Conservation (phyloP, 2,329 filamentous ascomycete species). For the Malbranchea zuffiana region DNA sequence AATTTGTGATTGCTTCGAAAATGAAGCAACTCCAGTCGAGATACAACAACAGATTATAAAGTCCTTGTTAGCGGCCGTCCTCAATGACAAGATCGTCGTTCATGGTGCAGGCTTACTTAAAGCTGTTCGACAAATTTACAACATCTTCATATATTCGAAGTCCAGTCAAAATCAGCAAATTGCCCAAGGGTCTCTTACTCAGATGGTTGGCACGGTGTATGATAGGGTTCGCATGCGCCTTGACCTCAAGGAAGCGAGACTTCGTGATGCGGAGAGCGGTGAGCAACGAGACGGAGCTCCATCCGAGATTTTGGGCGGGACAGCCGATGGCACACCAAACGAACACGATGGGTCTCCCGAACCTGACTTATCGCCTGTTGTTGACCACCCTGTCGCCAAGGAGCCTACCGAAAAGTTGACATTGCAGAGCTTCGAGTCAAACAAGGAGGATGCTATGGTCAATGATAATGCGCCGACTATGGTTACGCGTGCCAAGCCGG, state of each 20-base stretch:
- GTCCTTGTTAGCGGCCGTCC: conserved; percentile 82
- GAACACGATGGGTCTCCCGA: conserved; percentile 39
- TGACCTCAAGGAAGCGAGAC: conserved; percentile 71
- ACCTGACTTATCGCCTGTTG: conserved; percentile 24
- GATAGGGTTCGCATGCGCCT: conserved; percentile 81
- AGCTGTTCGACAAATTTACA: conserved; percentile 95
- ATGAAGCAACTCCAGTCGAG: conserved; percentile 82
- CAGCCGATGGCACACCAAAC: conserved; percentile 36
- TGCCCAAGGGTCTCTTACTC: conserved; percentile 88
- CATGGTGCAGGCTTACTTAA: conserved; percentile 93
- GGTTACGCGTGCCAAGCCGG: conserved; percentile 48
- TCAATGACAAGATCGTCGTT: conserved; percentile 98
- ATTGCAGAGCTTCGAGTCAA: conserved; percentile 57
- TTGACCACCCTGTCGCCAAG: conserved; percentile 41
- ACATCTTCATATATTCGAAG: conserved; percentile 92
- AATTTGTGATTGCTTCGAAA: conserved; percentile 98
- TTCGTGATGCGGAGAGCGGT: conserved; percentile 34
- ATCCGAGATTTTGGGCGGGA: conserved; percentile 26
- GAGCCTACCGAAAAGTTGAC: conserved; percentile 50
- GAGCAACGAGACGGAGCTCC: conserved; percentile 24
- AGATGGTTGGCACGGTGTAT: conserved; percentile 98
- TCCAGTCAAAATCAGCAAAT: conserved; percentile 93
- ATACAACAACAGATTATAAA: conserved; percentile 98
- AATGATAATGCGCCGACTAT: conserved; percentile 58
- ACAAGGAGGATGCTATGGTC: conserved; percentile 55